phyloP scores from a whole-genome alignment of 208 protist species.

The Trypanosoma scelopori region DNA sequence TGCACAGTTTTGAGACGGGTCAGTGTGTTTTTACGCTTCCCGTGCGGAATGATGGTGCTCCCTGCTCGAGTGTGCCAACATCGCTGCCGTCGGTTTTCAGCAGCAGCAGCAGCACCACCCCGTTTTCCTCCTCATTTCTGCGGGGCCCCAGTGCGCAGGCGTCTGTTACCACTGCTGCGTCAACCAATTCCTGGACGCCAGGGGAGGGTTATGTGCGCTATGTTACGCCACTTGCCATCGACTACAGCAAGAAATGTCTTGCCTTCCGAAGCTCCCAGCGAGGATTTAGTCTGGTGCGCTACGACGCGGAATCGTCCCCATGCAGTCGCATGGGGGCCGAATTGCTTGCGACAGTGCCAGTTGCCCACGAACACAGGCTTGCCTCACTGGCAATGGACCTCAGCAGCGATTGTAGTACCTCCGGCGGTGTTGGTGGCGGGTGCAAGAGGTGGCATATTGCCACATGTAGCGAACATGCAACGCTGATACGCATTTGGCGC shows the following conservation, averaged over 20 bases:
- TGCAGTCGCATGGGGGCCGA: constrained; percentile 4
- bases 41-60: constrained; percentile 18
- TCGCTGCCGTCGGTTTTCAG: constrained; percentile 32
- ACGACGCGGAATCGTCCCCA: constrained; percentile 28
- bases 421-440: neutral
- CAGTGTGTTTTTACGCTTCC: constrained; percentile 17
- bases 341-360: constrained; percentile 29
- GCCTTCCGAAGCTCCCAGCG: constrained; percentile 25
- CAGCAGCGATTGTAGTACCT: constrained; percentile 20
- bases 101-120: constrained; percentile 31
- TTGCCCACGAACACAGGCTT: constrained; percentile 50
- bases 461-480: constrained; percentile 27
- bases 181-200: neutral
- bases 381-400: constrained; percentile 44
- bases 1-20: constrained; percentile 30
- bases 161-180: neutral
- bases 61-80: constrained; percentile 19
- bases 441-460: constrained; percentile 19
- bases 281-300: constrained; percentile 54
- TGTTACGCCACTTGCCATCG: constrained; percentile 28
- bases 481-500: constrained; percentile 33
- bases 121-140: constrained; percentile 38
- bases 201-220: neutral
- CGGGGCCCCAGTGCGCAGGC: neutral
- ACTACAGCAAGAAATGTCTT: constrained; percentile 49